phyloP scores from a whole-genome alignment of 768 basidiomycete species.

The Leccinum uliginosum region DNA sequence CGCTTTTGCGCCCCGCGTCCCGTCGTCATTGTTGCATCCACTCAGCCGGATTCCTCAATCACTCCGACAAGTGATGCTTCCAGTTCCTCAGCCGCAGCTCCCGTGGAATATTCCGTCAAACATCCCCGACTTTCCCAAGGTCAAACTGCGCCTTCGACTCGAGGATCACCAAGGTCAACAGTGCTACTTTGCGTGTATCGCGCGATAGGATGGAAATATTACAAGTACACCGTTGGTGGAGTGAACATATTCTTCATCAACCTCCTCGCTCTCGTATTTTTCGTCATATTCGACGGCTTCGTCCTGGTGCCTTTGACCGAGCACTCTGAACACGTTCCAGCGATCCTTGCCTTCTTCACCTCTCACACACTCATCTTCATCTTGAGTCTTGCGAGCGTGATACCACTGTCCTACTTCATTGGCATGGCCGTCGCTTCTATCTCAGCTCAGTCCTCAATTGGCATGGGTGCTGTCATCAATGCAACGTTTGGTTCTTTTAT shows the following conservation, averaged over 20 bases:
- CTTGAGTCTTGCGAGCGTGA: constrained; percentile 82
- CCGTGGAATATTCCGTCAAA: constrained; percentile 58
- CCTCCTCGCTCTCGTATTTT: constrained; percentile 88
- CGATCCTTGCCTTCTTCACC: constrained; percentile 63
- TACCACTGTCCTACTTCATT: constrained; percentile 97
- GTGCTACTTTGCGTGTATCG: constrained; percentile 93
- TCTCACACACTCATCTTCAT: constrained; percentile 79
- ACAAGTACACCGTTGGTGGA: constrained; percentile 98
- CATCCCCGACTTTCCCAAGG: constrained; percentile 77
- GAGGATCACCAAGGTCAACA: constrained; percentile 75
- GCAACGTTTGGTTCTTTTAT: constrained; percentile 98
- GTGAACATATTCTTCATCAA: constrained; percentile 99
- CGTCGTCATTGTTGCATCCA: constrained; percentile 46
- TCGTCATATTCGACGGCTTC: constrained; percentile 92
- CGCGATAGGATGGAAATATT: constrained; percentile 86
- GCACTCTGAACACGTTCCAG: constrained; percentile 55
- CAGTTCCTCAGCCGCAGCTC: constrained; percentile 18
- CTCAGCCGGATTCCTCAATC: constrained; percentile 22
- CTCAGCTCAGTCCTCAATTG: constrained; percentile 96
- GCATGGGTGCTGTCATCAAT: constrained; percentile 99
- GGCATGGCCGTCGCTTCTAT: constrained; percentile 99
- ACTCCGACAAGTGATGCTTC: constrained; percentile 3
- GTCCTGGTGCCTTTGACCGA: constrained; percentile 73
- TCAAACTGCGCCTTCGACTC: constrained; percentile 73
- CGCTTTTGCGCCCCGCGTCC: constrained; percentile 91